Base-by-base conservation (phyloP, 83 land plant genomes). In the Isoetes engelmannii region DNA sequence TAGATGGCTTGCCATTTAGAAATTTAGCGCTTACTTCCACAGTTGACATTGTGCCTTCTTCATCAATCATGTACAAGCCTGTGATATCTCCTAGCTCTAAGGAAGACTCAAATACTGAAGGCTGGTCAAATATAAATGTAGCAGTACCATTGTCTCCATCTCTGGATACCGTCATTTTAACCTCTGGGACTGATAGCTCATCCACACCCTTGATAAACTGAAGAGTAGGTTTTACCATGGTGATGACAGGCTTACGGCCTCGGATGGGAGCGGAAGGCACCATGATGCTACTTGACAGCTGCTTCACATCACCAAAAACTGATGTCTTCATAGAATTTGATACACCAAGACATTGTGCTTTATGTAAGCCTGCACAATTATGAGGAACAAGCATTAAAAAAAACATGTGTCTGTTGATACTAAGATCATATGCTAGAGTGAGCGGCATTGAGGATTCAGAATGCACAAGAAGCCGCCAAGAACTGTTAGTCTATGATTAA, bases 21-120 rank as follows among this genome's bases (percentile, higher is more conserved):
- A 95, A 95, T 74, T 95, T 95, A 53, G 99, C 99, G 68, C 76
- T 91, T 6, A 95, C 99, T 76, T 95, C 97, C 28, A 89, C 94
- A n/a, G 99, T 84, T 49, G 84, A 87, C 64, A 95, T 71, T 12
- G 79, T 73, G 6, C 99, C 99, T 75, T 95, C 99, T 65, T 95
- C 99, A 78, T 95, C 99, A 62, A 87, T 81, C 97, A 95, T 86
- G 84, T 83, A 95, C 19, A 95, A 80, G 48, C 99, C 99, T 5
- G 99, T 95, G 64, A 95, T 95, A 45, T 95, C 99, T 5, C 97
- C 94, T 4, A 95, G 80, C 73, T 90, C 94, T 47, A 87, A 69
- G 5, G 97, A 86, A 4, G 97, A 85, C 64, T 95, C 99, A 69
- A 95, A 95, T 6, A 95, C 93, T 5, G 99, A 95, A 0, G 99